phyloP scores from a whole-genome alignment of 192 early-diverging fungal genomes.

The Backusella mclennaniae region DNA sequence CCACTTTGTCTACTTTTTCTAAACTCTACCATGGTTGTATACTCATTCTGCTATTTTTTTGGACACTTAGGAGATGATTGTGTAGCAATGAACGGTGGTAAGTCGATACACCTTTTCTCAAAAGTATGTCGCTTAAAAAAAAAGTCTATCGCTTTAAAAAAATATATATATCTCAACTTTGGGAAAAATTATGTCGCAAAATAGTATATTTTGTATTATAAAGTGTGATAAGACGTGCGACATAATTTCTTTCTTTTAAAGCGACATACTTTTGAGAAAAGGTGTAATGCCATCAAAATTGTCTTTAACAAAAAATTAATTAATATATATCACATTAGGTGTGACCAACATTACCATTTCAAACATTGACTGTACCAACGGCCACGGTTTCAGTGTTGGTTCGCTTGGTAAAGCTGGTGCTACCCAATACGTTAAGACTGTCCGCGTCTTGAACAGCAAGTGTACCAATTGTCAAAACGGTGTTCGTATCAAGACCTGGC shows the following conservation, averaged over 20 bases:
- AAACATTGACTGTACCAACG: conserved; percentile 35
- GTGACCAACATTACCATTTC: conserved; percentile 41
- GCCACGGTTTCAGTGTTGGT: conserved; percentile 24
- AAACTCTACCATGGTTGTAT: too few species aligned
- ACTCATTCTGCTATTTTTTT: too few species aligned
- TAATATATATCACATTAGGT: background rate
- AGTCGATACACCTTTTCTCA: background rate
- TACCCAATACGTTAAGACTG: conserved; percentile 38
- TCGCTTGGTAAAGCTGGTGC: conserved; percentile 12
- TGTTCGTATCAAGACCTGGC: conserved; percentile 53
- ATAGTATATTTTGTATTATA: too few species aligned
- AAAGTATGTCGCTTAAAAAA: too few species aligned
- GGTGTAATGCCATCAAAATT: background rate
- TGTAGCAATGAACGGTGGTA: conserved; percentile 47
- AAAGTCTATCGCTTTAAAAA: too few species aligned
- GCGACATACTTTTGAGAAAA: too few species aligned
- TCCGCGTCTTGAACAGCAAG: conserved; percentile 29
- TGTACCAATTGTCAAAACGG: conserved; percentile 39
- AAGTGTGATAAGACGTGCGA: too few species aligned
- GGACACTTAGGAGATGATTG: conserved; percentile 48
- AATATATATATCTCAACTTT: too few species aligned
- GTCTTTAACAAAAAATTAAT: background rate
- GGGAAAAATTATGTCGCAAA: too few species aligned
- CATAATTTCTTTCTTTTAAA: too few species aligned
- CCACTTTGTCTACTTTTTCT: too few species aligned